These are phyloP conservation scores for Trichophyton equinum DNA, from an alignment of 2,329 filamentous ascomycete species.

Conservation along the genomic window DNA sequence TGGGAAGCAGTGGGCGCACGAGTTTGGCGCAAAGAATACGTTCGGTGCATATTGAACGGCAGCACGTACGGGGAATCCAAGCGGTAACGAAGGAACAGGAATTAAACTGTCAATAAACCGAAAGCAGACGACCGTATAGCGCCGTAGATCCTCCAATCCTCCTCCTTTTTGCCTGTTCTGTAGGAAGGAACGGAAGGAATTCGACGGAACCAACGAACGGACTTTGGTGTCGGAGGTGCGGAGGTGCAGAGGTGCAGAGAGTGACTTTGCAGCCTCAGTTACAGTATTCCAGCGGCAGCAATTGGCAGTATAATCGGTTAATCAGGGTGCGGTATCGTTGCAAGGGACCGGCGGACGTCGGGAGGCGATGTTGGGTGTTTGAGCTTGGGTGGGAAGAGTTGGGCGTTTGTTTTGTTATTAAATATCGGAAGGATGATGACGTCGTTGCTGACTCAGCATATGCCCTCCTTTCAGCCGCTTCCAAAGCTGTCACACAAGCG, in stretches of 20 bases:
- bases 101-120: too few species aligned
- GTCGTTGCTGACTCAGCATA: conserved; percentile 2
- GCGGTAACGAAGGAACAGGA: background rate
- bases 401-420: background rate
- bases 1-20: conserved; percentile 90
- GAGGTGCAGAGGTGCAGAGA: background rate
- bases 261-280: background rate
- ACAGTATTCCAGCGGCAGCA: background rate
- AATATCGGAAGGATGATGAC: background rate
- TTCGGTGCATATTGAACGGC: conserved; percentile 68
- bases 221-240: background rate
- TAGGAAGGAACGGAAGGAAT: background rate
- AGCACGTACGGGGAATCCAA: background rate
- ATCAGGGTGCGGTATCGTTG: too few species aligned
- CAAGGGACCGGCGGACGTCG: background rate
- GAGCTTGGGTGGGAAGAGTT: background rate
- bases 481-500: too few species aligned
- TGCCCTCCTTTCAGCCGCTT: background rate
- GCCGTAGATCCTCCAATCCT: background rate
- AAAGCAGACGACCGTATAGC: background rate
- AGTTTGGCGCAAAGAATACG: conserved; percentile 96
- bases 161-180: background rate
- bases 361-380: background rate
- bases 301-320: background rate
- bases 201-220: background rate